Base-by-base conservation (phyloP, 2,329 filamentous ascomycete species). In the Tolypocladium ovalisporum region DNA sequence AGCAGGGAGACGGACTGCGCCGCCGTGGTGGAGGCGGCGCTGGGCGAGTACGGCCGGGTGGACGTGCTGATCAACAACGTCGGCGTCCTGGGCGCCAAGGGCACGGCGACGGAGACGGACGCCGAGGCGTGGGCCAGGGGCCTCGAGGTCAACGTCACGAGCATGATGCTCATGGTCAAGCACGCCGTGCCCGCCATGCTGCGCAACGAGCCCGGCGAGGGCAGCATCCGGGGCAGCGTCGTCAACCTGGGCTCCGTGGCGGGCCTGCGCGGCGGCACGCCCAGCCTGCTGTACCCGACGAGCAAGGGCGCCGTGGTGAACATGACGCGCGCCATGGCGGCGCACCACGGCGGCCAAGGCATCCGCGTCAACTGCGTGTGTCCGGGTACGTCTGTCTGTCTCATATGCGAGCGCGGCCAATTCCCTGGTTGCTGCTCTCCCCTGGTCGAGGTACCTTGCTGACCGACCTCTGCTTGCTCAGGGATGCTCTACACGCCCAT, bases 41-140 rank as follows among this genome's bases (percentile, higher is more conserved):
- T 83, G 1, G 59, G 72, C 2, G 62, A 67, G 1, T 87, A 80
- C 61, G 82, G 82, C 0, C 71, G 80, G 1, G 61, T 88, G 2
- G 83, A 87, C 62, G 83, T 87, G 47, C 70, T 88, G 1, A 72
- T 87, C 39, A 87, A 87, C 64, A 83, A 82, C 57, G 85, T 88
- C 2, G 86, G 85, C 0, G 72, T 87, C 24, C 75, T 75, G 4
- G 85, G 85, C 0, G 77, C 83, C 0, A 57, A 70, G 1, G 85
- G 85, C 0, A 85, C 80, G 1, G 83, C 84, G 0, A 73, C 82
- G 1, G 79, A 83, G 0, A 79, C 86, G 0, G 81, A 87, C 62
- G 79, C 85, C 73, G 75, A 67, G 0, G 72, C 75, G 13, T 88
- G 82, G 82, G 73, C 78, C 0, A 75, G 74, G 54, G 76, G 78